Base-by-base conservation (phyloP, 1,139 yeast species). In the Wickerhamiella pararugosa region DNA sequence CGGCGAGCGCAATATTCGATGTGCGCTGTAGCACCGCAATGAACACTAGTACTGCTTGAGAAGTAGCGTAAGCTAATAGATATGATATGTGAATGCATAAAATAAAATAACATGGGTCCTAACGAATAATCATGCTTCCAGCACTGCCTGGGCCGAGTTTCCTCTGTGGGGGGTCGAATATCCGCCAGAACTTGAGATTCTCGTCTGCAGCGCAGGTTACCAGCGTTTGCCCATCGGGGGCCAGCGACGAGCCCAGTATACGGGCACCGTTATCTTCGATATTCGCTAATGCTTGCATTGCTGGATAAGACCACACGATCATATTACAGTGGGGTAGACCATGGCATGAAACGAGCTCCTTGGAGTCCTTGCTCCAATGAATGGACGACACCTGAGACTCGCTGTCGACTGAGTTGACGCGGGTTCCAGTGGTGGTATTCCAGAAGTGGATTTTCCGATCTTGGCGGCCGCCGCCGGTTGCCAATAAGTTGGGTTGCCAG, bases 201-300 rank as follows among this genome's bases (percentile, higher is more conserved):
- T 92, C 99, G 62, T 92, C 98, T 5, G 94, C 93, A 1, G 97
- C 94, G 42, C 90, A 86, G 0, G 98, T 90, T 1, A 96, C 98
- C 46, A 87, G 64, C 0, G 93, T 83, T 43, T 82, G 73, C 26
- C 80, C 82, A 59, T 90, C 97, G 6, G 97, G 97, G 38, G 94
- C 82, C 44, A 90, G 60, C 43, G 87, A 77, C 28, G 94, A 82
- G 51, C 75, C 75, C 46, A 92, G 69, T 29, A 92, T 86, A 51
- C 98, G 71, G 9, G 93, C 76, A 51, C 86, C 96, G 58, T 92
- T 98, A 1, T 97, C 96, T n/a, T 41, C 41, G 43, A 92, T 82
- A 52, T 84, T 94, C 7, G 94, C 95, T 7, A 90, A 86, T 59
- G 83, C 83, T 52, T 80, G 84, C 50, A 83, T 67, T 1, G 87